Evolutionary conservation across 768 basidiomycete species (phyloP).

Genomic region (Basidioascus undulatus): DNA sequence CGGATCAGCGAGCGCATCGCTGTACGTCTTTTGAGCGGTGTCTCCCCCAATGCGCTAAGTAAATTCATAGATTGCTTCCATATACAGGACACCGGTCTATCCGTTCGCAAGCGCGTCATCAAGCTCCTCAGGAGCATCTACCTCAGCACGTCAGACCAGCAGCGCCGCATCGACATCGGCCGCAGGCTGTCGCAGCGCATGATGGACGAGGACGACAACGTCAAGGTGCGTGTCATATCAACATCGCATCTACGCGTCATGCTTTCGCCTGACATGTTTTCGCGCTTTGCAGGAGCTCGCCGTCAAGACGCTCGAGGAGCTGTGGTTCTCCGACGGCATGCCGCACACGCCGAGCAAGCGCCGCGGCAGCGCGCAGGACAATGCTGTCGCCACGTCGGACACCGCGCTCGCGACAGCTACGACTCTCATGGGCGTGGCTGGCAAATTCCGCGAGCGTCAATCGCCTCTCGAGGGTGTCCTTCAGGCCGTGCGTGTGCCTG

Average conservation of each 20-base stretch:
- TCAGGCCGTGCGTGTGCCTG: slow-evolving; percentile 26
- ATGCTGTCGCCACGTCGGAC: no score
- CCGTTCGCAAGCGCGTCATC: slow-evolving; percentile 85
- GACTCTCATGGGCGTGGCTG: slow-evolving; percentile 66
- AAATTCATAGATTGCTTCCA: neutral
- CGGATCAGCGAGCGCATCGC: slow-evolving; percentile 75
- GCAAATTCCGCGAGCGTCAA: slow-evolving; percentile 57
- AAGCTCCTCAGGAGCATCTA: slow-evolving; percentile 76
- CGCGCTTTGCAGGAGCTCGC: slow-evolving; percentile 38
- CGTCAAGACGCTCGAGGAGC: slow-evolving; percentile 63
- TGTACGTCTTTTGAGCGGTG: slow-evolving; percentile 24
- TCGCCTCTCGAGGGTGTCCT: slow-evolving; percentile 64
- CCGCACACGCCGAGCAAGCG: slow-evolving; percentile 17
- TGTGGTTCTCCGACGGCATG: slow-evolving; percentile 40
- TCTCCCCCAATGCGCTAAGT: no score
- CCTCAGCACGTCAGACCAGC: slow-evolving; percentile 31
- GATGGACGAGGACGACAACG: slow-evolving; percentile 78
- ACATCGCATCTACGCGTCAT: neutral
- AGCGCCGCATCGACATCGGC: slow-evolving; percentile 51
- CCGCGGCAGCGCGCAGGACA: no score
- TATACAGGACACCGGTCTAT: slow-evolving; percentile 67
- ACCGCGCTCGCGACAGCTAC: no score
- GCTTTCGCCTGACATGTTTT: no score
- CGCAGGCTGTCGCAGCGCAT: slow-evolving; percentile 58
- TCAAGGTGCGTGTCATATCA: slow-evolving; percentile 28